A percentile compares a stretch with the other conserved stretches of the same genome.
phyloP scores from a whole-genome alignment of 2,329 filamentous ascomycete species.

The Neocatenulostroma microsporum region DNA sequence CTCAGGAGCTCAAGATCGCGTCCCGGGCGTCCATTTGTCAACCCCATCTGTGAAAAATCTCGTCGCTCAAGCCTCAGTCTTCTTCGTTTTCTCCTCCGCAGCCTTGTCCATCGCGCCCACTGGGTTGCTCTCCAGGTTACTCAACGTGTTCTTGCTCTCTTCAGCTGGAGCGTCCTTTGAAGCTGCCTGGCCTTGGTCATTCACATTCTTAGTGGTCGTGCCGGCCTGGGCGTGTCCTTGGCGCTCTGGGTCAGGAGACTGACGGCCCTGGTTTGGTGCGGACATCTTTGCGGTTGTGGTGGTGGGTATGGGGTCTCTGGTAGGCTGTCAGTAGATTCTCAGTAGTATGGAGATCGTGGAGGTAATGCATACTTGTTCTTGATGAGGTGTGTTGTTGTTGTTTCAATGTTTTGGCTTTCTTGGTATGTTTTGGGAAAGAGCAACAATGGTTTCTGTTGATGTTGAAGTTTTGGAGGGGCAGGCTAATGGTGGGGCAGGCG shows the following conservation, averaged over 20 bases:
- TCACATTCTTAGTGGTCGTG: slow-evolving; percentile 51
- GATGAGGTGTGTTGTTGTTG: too few species aligned
- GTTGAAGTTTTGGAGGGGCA: slow-evolving; percentile 1
- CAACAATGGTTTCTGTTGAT: background rate
- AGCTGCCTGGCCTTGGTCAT: slow-evolving; percentile 40
- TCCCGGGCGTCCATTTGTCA: background rate
- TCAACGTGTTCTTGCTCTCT: slow-evolving; percentile 43
- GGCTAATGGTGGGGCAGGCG: background rate
- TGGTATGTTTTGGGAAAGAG: background rate
- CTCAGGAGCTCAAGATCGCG: too few species aligned
- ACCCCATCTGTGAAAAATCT: slow-evolving; percentile 2
- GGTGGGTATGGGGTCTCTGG: background rate
- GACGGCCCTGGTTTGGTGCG: slow-evolving; percentile 53
- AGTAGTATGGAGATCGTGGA: too few species aligned
- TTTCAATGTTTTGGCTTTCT: background rate
- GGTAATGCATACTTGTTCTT: too few species aligned
- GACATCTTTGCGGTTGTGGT: slow-evolving; percentile 50
- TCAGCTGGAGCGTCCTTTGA: slow-evolving; percentile 43
- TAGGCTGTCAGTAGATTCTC: background rate
- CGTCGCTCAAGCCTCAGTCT: slow-evolving; percentile 26
- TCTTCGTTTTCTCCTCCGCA: slow-evolving; percentile 54
- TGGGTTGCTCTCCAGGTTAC: slow-evolving; percentile 59
- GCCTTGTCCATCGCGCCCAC: slow-evolving; percentile 55
- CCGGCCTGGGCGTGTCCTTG: slow-evolving; percentile 60
- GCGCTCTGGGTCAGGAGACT: slow-evolving; percentile 67